Evolutionary conservation across 352 stramenopile genomes (phyloP).

Genomic region (Peronospora belbahrii): DNA sequence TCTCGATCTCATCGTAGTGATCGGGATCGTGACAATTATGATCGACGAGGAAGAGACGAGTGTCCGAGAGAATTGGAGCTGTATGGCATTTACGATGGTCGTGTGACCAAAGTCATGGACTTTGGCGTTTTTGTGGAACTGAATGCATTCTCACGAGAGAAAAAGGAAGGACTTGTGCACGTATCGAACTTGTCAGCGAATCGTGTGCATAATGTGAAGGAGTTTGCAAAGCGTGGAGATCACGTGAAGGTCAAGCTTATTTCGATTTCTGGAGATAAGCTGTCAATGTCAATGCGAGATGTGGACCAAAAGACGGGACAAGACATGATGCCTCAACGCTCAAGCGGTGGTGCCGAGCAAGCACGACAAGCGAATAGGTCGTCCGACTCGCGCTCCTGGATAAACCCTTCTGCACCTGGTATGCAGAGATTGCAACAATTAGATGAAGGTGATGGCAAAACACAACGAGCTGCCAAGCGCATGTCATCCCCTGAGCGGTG

Average conservation of each 20-base stretch:
- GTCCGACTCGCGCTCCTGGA: slow-evolving; percentile 64
- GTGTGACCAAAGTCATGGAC: slow-evolving; percentile 92
- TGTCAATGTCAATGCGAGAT: slow-evolving; percentile 95
- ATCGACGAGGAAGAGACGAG: slow-evolving; percentile 18
- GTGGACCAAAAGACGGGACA: slow-evolving; percentile 92
- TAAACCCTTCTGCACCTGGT: slow-evolving; percentile 78
- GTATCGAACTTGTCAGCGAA: slow-evolving; percentile 88
- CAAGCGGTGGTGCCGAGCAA: slow-evolving; percentile 44
- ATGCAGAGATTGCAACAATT: slow-evolving; percentile 61
- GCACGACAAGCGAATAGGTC: slow-evolving; percentile 41
- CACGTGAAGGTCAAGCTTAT: slow-evolving; percentile 96
- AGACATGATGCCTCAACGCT: slow-evolving; percentile 92
- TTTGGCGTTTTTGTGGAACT: slow-evolving; percentile 97
- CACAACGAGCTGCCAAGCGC: slow-evolving; percentile 73
- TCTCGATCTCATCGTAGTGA: slow-evolving; percentile 25
- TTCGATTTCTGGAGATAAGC: slow-evolving; percentile 80
- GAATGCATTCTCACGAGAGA: slow-evolving; percentile 42
- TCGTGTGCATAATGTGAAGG: slow-evolving; percentile 83
- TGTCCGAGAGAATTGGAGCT: slow-evolving; percentile 59
- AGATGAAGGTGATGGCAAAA: slow-evolving; percentile 64
- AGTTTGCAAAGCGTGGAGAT: slow-evolving; percentile 84
- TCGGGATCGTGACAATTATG: slow-evolving; percentile 24
- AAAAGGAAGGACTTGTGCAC: slow-evolving; percentile 92
- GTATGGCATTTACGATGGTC: slow-evolving; percentile 93
- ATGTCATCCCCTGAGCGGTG: slow-evolving; percentile 95